Conservation (phyloP, 225 moss, liverwort and hornwort species). For the Anthoceros angustus region DNA sequence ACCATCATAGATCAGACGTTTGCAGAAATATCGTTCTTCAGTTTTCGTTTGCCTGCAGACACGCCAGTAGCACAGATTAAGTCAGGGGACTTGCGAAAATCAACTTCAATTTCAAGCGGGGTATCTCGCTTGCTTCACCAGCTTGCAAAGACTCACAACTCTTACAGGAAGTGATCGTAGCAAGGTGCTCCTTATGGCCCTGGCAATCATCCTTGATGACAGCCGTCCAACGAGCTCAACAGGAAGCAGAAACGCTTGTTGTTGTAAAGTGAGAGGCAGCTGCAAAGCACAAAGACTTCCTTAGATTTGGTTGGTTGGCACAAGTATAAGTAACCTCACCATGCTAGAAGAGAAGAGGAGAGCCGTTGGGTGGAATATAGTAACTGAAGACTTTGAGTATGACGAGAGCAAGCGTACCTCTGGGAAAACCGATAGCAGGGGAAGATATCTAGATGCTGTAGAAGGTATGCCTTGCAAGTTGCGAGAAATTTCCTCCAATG, state of each 20-base stretch:
- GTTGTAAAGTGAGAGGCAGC: slow-evolving; percentile 53
- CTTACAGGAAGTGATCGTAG: slow-evolving; percentile 10
- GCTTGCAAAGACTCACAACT: not conserved
- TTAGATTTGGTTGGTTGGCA: no score
- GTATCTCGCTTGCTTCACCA: not conserved
- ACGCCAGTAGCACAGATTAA: no score
- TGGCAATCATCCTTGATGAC: slow-evolving; percentile 53
- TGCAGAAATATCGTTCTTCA: no score
- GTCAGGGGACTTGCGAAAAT: no score
- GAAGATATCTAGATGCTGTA: slow-evolving; percentile 40
- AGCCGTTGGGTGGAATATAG: not conserved
- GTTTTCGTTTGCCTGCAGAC: no score
- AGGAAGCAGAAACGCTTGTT: slow-evolving; percentile 41
- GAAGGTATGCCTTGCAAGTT: slow-evolving; percentile 30
- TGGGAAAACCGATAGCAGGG: slow-evolving; percentile 42
- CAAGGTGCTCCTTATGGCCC: slow-evolving; percentile 40
- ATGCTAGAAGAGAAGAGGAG: not conserved
- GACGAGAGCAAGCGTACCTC: slow-evolving; percentile 25
- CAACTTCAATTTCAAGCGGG: not conserved
- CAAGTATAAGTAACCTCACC: not conserved
- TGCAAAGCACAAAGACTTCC: slow-evolving; percentile 10
- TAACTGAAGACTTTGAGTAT: not conserved
- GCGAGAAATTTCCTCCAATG: slow-evolving; percentile 30
- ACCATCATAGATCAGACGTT: no score
- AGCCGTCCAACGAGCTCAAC: slow-evolving; percentile 56